Evolutionary conservation across 257 asterid genomes (phyloP).

Genomic region (Solanum pinnatisectum): DNA sequence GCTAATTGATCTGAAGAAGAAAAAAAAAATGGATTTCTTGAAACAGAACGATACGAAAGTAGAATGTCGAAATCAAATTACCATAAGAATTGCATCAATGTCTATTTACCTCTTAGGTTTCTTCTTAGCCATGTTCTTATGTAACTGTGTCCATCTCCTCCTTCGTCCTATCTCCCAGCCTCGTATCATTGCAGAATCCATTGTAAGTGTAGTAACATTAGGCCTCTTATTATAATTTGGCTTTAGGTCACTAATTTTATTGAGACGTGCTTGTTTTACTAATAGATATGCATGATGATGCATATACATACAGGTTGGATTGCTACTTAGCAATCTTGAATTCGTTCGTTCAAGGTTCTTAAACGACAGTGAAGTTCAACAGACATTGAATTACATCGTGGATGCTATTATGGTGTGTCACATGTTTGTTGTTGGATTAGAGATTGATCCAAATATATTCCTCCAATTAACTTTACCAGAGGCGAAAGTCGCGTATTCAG

Average conservation of each 20-base stretch:
- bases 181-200: slow-evolving; percentile 66
- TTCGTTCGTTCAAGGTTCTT: slow-evolving; percentile 24
- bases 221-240: neutral
- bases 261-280: neutral
- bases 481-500: slow-evolving; percentile 68
- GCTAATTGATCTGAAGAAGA: neutral
- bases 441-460: slow-evolving; percentile 71
- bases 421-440: slow-evolving; percentile 83
- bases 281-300: neutral
- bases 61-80: slow-evolving; percentile 36
- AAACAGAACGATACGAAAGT: slow-evolving; percentile 11
- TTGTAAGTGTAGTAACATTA: slow-evolving; percentile 21
- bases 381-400: slow-evolving; percentile 51
- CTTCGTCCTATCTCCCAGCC: slow-evolving; percentile 73
- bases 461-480: slow-evolving; percentile 54
- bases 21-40: slow-evolving; percentile 3
- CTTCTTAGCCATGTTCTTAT: slow-evolving; percentile 67
- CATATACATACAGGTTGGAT: slow-evolving; percentile 48
- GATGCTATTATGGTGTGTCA: slow-evolving; percentile 86
- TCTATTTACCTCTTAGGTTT: slow-evolving; percentile 75
- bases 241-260: neutral
- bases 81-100: slow-evolving; percentile 41
- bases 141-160: slow-evolving; percentile 65
- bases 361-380: slow-evolving; percentile 28
- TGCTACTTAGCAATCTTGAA: slow-evolving; percentile 51